Conservation (phyloP, 2,329 filamentous ascomycete species). For the Calonectria hongkongensis region DNA sequence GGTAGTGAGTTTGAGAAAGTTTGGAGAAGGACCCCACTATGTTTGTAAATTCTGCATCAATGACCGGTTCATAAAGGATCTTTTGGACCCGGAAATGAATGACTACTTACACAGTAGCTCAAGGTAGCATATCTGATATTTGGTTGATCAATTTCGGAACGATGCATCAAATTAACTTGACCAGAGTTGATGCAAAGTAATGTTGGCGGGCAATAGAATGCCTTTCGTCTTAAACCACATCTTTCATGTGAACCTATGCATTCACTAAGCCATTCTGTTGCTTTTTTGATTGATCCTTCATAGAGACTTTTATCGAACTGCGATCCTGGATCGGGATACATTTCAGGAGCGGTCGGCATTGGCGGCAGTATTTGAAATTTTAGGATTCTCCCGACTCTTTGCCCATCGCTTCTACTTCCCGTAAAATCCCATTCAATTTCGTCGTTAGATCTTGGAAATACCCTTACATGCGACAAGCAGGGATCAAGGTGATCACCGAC, state of each 20-base stretch:
- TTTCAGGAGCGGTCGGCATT: background rate
- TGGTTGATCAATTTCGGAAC: background rate
- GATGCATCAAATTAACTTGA: background rate
- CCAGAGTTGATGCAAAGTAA: background rate
- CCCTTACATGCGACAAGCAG: background rate
- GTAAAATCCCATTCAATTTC: background rate
- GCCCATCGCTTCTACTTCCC: background rate
- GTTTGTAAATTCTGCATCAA: background rate
- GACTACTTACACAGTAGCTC: background rate
- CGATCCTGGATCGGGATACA: background rate
- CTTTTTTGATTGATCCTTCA: background rate
- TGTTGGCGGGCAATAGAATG: background rate
- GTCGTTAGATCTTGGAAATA: background rate
- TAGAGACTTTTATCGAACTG: background rate
- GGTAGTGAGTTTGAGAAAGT: background rate
- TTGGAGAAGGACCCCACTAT: constrained; percentile 2
- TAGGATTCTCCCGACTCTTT: background rate
- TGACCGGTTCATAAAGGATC: background rate
- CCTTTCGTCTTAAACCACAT: background rate
- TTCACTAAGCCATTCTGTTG: background rate
- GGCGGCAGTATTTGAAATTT: background rate
- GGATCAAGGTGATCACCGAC: background rate
- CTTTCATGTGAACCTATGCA: background rate
- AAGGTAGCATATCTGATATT: background rate
- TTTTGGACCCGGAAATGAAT: background rate